Conservation (phyloP, 805 yeast genomes). For the Candida xiaguanensis region DNA sequence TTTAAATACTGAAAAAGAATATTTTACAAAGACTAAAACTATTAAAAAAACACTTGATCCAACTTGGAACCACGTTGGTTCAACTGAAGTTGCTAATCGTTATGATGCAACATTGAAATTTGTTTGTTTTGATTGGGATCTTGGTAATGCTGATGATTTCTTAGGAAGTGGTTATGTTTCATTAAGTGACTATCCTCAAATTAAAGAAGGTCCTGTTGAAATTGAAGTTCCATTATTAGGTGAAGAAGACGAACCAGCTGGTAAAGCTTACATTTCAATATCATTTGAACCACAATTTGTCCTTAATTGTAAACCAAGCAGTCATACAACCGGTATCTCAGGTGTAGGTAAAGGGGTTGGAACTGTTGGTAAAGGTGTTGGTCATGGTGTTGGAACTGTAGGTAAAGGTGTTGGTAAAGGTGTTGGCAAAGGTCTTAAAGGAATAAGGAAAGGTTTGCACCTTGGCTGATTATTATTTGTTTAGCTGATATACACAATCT, state of each 20-base stretch:
- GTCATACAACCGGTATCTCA: slow-evolving; percentile 16
- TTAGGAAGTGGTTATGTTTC: slow-evolving; percentile 64
- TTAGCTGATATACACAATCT: not conserved
- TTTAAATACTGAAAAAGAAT: slow-evolving; percentile 57
- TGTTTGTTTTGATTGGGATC: slow-evolving; percentile 84
- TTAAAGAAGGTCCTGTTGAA: slow-evolving; percentile 48
- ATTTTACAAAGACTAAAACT: slow-evolving; percentile 70
- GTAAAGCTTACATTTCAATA: slow-evolving; percentile 56
- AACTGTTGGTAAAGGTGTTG: slow-evolving; percentile 36
- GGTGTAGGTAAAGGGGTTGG: slow-evolving; percentile 45
- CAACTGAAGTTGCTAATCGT: slow-evolving; percentile 56
- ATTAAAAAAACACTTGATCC: slow-evolving; percentile 87
- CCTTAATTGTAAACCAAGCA: slow-evolving; percentile 35
- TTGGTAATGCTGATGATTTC: slow-evolving; percentile 82
- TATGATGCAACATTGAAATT: slow-evolving; percentile 56
- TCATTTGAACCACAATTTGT: slow-evolving; percentile 72
- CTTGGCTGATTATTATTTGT: not conserved
- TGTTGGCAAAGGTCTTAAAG: slow-evolving; percentile 33
- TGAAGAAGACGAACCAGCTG: slow-evolving; percentile 54
- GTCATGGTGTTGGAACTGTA: slow-evolving; percentile 38
- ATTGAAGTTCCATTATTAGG: slow-evolving; percentile 50
- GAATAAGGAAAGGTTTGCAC: slow-evolving; percentile 32
- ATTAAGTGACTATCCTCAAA: slow-evolving; percentile 38
- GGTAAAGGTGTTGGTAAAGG: slow-evolving; percentile 37
- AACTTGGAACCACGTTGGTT: slow-evolving; percentile 73